Conservation (phyloP, 2,329 filamentous ascomycete species). For the Exophiala oligosperma region DNA sequence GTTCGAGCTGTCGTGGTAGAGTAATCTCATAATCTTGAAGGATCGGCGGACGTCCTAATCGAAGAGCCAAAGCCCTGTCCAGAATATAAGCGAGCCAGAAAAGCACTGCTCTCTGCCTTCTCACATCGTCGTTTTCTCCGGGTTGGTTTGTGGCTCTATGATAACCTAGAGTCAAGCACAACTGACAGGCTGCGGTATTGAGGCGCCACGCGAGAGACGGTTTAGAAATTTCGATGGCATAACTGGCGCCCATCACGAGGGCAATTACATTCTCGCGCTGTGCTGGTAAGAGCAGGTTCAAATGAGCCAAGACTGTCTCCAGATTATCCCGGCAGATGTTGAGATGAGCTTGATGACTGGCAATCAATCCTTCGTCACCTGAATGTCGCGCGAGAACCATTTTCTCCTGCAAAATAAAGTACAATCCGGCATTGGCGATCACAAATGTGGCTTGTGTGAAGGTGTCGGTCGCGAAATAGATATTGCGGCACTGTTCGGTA, state of each 20-base stretch:
- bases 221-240: slow-evolving; percentile 15
- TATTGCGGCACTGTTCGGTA: slow-evolving; percentile 14
- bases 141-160: neutral
- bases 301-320: slow-evolving; percentile 7
- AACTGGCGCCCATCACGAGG: slow-evolving; percentile 15
- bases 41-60: slow-evolving; percentile 11
- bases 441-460: slow-evolving; percentile 17
- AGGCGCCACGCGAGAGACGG: slow-evolving; percentile 9
- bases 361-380: neutral
- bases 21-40: slow-evolving; percentile 18
- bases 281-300: slow-evolving; percentile 10
- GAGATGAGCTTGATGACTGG: neutral
- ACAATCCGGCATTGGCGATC: slow-evolving; percentile 11
- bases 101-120: slow-evolving; percentile 1
- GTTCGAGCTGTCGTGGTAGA: neutral
- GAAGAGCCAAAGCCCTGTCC: slow-evolving; percentile 12
- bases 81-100: slow-evolving; percentile 18
- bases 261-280: slow-evolving; percentile 17
- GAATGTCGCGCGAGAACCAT: neutral
- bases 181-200: slow-evolving; percentile 10
- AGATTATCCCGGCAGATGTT: slow-evolving; percentile 14
- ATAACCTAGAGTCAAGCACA: slow-evolving; percentile 8
- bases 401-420: slow-evolving; percentile 1
- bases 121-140: neutral
- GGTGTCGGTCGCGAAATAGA: slow-evolving; percentile 15